phyloP scores from a whole-genome alignment of 768 basidiomycete genomes.

The Leccinum pellstonianum region DNA sequence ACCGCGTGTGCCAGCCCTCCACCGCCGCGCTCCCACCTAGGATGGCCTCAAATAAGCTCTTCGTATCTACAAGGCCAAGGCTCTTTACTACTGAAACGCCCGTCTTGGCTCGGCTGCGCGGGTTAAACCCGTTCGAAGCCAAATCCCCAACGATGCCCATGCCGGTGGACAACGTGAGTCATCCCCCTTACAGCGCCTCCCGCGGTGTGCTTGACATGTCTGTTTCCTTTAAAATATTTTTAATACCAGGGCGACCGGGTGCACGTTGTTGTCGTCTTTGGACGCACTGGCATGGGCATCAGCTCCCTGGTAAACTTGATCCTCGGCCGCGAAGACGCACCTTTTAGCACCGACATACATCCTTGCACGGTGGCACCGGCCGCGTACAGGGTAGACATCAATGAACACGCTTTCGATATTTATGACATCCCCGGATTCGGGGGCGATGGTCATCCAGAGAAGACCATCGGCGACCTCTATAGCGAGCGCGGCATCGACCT shows the following conservation, averaged over 20 bases:
- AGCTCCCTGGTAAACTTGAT: constrained; percentile 34
- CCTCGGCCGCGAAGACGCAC: constrained; percentile 33
- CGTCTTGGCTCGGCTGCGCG: constrained; percentile 24
- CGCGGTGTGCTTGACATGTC: neutral
- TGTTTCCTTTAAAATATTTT: neutral
- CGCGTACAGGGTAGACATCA: constrained; percentile 30
- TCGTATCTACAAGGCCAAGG: constrained; percentile 15
- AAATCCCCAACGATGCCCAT: constrained; percentile 24
- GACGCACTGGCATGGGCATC: constrained; percentile 34
- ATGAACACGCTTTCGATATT: constrained; percentile 31
- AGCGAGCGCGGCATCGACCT: constrained; percentile 32
- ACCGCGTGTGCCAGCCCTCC: constrained; percentile 13
- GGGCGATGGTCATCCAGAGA: constrained; percentile 21
- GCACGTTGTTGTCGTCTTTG: constrained; percentile 33
- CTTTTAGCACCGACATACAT: constrained; percentile 33
- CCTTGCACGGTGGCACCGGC: constrained; percentile 26
- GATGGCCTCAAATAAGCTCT: constrained; percentile 28
- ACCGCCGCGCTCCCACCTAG: constrained; percentile 4
- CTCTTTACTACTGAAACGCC: constrained; percentile 26
- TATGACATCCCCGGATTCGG: constrained; percentile 33
- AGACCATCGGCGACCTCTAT: constrained; percentile 29
- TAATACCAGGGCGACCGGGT: constrained; percentile 28
- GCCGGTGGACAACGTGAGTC: constrained; percentile 33
- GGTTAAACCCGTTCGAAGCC: constrained; percentile 25
- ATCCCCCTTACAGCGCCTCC: neutral